phyloP scores from a whole-genome alignment of 176 grass and related monocot species.

The Metroxylon sagu region DNA sequence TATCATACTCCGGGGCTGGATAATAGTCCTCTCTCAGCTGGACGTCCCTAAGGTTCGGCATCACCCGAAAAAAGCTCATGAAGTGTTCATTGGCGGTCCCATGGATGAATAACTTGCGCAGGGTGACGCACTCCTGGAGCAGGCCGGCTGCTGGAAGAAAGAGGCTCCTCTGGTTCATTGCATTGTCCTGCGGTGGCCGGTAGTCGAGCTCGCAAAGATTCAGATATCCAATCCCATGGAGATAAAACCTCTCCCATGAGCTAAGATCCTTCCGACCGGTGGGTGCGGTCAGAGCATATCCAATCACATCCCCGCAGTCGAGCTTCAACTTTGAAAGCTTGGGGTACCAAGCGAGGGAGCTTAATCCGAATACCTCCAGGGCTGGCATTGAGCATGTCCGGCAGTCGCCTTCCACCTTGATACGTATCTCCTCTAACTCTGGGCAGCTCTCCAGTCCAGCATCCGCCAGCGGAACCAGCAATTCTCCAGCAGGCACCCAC shows the following conservation, averaged over 20 bases:
- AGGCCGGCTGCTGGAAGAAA: constrained; percentile 56
- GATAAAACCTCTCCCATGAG: constrained; percentile 84
- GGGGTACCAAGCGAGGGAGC: constrained; percentile 44
- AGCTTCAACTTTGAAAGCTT: constrained; percentile 69
- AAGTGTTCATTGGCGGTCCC: constrained; percentile 89
- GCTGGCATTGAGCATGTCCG: constrained; percentile 36
- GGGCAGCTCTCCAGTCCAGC: constrained; percentile 62
- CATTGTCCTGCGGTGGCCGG: constrained; percentile 91
- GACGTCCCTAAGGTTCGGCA: constrained; percentile 60
- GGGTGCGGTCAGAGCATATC: constrained; percentile 85
- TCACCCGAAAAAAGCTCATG: constrained; percentile 66
- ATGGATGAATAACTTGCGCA: constrained; percentile 94
- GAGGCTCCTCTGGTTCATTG: constrained; percentile 83
- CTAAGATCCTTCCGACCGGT: constrained; percentile 80
- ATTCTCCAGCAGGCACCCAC: constrained; percentile 71
- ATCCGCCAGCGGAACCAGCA: constrained; percentile 50
- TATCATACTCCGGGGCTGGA: constrained; percentile 85
- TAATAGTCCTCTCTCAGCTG: constrained; percentile 96
- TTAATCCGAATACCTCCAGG: constrained; percentile 39
- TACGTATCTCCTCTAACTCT: constrained; percentile 57
- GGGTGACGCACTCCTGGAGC: constrained; percentile 29
- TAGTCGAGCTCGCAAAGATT: constrained; percentile 75
- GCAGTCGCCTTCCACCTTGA: constrained; percentile 92
- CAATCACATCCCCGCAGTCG: constrained; percentile 75
- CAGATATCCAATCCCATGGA: constrained; percentile 58